These are phyloP conservation scores for Coemansia sp. DNA, from an alignment of 192 early-diverging fungal genomes.

Conservation along the genomic window DNA sequence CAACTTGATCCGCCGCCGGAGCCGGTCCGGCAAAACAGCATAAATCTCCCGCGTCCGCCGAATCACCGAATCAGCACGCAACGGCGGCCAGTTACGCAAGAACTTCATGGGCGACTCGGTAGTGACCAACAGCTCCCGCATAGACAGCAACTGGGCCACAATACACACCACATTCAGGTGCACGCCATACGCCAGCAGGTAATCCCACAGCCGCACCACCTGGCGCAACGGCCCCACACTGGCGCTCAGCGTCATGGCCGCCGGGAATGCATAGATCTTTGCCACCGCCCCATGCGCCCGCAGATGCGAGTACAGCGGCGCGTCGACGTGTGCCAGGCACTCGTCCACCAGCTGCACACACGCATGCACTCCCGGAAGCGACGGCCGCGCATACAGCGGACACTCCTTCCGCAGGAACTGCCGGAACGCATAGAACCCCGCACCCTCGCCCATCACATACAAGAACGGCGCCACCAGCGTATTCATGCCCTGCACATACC, in stretches of 20 bases:
- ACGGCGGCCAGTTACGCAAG: slow-evolving; percentile 38
- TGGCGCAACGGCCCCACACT: slow-evolving; percentile 80
- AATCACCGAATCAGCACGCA: slow-evolving; percentile 38
- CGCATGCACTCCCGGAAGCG: slow-evolving; percentile 83
- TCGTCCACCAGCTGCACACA: slow-evolving; percentile 81
- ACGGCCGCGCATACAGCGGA: slow-evolving; percentile 89
- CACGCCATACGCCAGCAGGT: slow-evolving; percentile 81
- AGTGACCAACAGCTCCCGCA: slow-evolving; percentile 66
- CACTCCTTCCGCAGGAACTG: slow-evolving; percentile 83
- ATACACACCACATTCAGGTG: slow-evolving; percentile 91
- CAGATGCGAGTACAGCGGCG: slow-evolving; percentile 64
- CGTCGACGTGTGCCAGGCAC: slow-evolving; percentile 72
- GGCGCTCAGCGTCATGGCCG: slow-evolving; percentile 84
- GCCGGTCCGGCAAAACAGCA: slow-evolving; percentile 14
- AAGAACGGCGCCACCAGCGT: slow-evolving; percentile 87
- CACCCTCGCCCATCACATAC: slow-evolving; percentile 86
- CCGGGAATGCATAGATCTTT: slow-evolving; percentile 83
- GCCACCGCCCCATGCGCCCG: slow-evolving; percentile 65
- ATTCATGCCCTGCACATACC: slow-evolving; percentile 96
- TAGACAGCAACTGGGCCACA: slow-evolving; percentile 72
- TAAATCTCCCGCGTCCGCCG: slow-evolving; percentile 39
- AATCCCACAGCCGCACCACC: slow-evolving; percentile 88
- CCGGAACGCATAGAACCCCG: slow-evolving; percentile 82
- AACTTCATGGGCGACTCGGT: slow-evolving; percentile 36
- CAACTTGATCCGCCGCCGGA: slow-evolving; percentile 16